phyloP scores from a whole-genome alignment of 768 basidiomycete species.

The Boletus coccyginus region DNA sequence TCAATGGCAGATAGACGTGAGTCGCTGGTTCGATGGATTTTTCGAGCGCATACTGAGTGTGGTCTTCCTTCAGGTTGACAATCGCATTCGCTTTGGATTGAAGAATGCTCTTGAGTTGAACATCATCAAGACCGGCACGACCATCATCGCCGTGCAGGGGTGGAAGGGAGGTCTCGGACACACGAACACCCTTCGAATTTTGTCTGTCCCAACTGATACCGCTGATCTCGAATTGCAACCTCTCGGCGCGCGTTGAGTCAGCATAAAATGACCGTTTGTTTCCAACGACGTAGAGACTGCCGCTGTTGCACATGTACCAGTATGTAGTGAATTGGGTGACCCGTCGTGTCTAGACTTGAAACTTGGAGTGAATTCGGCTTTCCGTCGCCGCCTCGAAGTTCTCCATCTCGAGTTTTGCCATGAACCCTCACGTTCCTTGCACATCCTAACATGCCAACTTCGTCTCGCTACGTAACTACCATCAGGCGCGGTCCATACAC shows the following conservation, averaged over 20 bases:
- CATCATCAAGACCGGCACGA: slow-evolving; percentile 84
- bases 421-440: neutral
- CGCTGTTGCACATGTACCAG: slow-evolving; percentile 1
- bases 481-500: slow-evolving; percentile 7
- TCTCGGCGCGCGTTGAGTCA: slow-evolving; percentile 34
- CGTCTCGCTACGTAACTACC: slow-evolving; percentile 4
- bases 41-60: slow-evolving; percentile 10
- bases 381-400: neutral
- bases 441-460: neutral
- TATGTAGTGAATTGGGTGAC: neutral
- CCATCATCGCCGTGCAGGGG: slow-evolving; percentile 95
- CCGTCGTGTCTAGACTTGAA: neutral
- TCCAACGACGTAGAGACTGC: slow-evolving; percentile 6
- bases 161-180: slow-evolving; percentile 98
- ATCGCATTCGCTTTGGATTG: slow-evolving; percentile 87
- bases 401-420: neutral
- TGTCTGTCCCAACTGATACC: slow-evolving; percentile 77
- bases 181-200: slow-evolving; percentile 85
- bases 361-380: neutral
- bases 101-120: slow-evolving; percentile 78
- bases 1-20: slow-evolving; percentile 97
- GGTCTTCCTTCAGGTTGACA: slow-evolving; percentile 60
- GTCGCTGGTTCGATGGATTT: slow-evolving; percentile 21
- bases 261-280: slow-evolving; percentile 1
- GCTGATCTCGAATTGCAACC: slow-evolving; percentile 78